phyloP scores from a whole-genome alignment of 2,329 filamentous ascomycete species.

The Sordariomycetes sp. region DNA sequence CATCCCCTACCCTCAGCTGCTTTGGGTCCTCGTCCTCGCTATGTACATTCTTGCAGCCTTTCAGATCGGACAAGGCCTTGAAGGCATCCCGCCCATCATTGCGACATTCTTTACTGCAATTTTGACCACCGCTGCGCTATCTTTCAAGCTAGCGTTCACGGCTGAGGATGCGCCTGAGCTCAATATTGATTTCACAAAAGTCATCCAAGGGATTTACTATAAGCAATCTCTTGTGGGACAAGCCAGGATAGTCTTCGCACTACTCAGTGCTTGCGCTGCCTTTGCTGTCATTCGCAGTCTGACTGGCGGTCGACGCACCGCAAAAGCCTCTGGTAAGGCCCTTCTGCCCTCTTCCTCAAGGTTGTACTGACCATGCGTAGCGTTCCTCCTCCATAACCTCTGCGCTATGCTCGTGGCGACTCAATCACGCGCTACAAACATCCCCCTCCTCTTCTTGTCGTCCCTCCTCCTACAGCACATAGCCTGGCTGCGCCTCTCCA shows the following conservation, averaged over 20 bases:
- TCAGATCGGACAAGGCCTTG: constrained; percentile 32
- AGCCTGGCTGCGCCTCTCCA: constrained; percentile 33
- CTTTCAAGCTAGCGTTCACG: constrained; percentile 88
- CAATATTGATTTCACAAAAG: constrained; percentile 27
- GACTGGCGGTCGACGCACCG: constrained; percentile 12
- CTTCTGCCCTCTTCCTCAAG: neutral
- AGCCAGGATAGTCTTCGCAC: constrained; percentile 40
- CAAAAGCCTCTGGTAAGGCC: constrained; percentile 19
- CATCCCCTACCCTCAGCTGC: constrained; percentile 48
- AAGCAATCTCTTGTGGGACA: constrained; percentile 35
- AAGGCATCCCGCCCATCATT: constrained; percentile 28
- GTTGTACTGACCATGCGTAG: constrained; percentile 8
- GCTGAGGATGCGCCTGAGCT: constrained; percentile 82
- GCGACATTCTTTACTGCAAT: constrained; percentile 29
- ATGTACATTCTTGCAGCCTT: constrained; percentile 56
- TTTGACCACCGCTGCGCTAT: constrained; percentile 47
- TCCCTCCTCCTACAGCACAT: constrained; percentile 47
- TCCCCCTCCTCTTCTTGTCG: constrained; percentile 75
- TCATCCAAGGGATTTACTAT: constrained; percentile 28
- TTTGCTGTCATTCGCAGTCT: constrained; percentile 30
- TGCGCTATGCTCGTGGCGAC: constrained; percentile 74
- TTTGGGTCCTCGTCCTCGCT: constrained; percentile 66
- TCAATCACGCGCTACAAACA: constrained; percentile 76
- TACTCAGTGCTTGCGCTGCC: constrained; percentile 27
- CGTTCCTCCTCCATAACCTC: constrained; percentile 54